Conservation (phyloP, 192 early-diverging fungal species). For the Backusella macrospora region DNA sequence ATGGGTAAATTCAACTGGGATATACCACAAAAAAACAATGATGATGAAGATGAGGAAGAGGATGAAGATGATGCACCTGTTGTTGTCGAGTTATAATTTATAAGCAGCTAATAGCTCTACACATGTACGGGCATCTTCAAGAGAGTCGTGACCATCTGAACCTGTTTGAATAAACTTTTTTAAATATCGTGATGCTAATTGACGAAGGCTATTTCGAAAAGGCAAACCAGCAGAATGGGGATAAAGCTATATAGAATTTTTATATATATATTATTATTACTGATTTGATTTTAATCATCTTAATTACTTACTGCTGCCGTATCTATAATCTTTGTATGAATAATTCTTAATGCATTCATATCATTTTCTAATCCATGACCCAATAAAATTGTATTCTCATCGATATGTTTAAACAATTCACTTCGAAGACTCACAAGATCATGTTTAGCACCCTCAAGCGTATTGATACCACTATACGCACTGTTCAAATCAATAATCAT, state of each 20-base stretch:
- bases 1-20: constrained; percentile 29
- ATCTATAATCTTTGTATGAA: constrained; percentile 47
- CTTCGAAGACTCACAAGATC: constrained; percentile 48
- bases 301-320: constrained; percentile 42
- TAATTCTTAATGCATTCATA: constrained; percentile 36
- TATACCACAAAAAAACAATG: constrained; percentile 26
- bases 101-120: constrained; percentile 45
- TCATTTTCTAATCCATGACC: constrained; percentile 60
- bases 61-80: constrained; percentile 37
- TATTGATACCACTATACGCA: constrained; percentile 56
- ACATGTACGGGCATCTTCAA: constrained; percentile 61
- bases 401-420: constrained; percentile 45
- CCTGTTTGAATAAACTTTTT: constrained; percentile 20
- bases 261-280: background rate
- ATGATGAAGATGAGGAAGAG: constrained; percentile 16
- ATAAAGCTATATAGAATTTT: constrained; percentile 42
- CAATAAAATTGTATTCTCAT: constrained; percentile 58
- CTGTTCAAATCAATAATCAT: constrained; percentile 68
- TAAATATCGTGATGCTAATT: constrained; percentile 53
- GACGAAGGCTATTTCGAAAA: constrained; percentile 51
- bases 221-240: constrained; percentile 54
- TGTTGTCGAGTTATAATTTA: constrained; percentile 20
- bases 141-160: background rate
- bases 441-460: constrained; percentile 49
- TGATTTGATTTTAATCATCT: background rate